Base-by-base conservation (phyloP, 176 grass and related monocot species). In the Oryza rufipogon region DNA sequence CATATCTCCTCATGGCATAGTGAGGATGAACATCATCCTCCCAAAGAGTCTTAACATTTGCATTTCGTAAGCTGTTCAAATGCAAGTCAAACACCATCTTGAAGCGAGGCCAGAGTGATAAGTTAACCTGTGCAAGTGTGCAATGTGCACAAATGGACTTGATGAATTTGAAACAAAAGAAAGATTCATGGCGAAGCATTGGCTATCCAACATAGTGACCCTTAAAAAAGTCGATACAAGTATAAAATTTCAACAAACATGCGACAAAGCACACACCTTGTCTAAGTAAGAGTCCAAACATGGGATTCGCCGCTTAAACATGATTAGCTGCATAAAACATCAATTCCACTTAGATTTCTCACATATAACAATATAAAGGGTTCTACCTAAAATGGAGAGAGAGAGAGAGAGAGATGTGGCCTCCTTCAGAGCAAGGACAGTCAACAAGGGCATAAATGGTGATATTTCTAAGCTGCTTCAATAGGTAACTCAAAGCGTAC, bases 1-100 rank as follows among this genome's bases (percentile, higher is more conserved):
- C 93, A 90, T 95, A 96, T 58, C 93, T 92, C 67, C 96, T 95
- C 30, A 82, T 94, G 38, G 94, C 91, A 87, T 98, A 98, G 85
- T 98, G 96, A 11, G 96, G 96, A 86, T 98, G 93, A 47, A 94
- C 93, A 85, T 95, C 96, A 75, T 98, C 96, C 87, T 98, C 93
- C 93, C 96, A 98, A 28, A 98, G 83, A 38, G 91, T 88, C 80
- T 84, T 98, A 79, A 95, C 88, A 86, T 94, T 95, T 16, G 96
- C 96, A 89, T 90, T 95, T 46, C 96, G 87, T 61, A 98, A 87
- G 73, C 96, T 98, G 66, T 89, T 93, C 76, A 98, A 82, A 87
- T 98, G 96, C 87, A 98, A 87, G 78, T 98, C 96, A 83, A 98
- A 98, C 69, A 98, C 96, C 96, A 98, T 85, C 93, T 98, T 98